Percentiles rank a stretch among this genome's conserved stretches.
Evolutionary conservation across 1,284 basidiomycete genomes (phyloP).

Genomic region (Ustilago tritici): DNA sequence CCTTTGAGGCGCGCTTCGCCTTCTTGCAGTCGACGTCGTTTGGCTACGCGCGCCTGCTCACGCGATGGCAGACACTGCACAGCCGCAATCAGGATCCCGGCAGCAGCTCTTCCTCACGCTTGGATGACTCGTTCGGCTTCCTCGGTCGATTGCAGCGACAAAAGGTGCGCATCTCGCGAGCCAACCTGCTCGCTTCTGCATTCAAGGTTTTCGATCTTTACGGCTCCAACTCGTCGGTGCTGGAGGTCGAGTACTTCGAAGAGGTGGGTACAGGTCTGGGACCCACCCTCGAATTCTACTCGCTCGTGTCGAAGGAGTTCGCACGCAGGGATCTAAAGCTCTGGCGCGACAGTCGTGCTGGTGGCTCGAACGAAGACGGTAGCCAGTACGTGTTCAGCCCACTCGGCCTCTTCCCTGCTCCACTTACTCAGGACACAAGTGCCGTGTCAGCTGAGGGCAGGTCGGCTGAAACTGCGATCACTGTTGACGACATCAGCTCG

Average conservation of each 20-base stretch:
- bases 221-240: slow-evolving; percentile 85
- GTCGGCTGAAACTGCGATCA: background rate
- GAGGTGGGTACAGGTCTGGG: slow-evolving; percentile 98
- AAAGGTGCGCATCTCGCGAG: slow-evolving; percentile 95
- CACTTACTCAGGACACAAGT: slow-evolving; percentile 67
- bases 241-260: slow-evolving; percentile 99
- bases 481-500: slow-evolving; percentile 1
- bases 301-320: slow-evolving; percentile 91
- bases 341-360: slow-evolving; percentile 83
- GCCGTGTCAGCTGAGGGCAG: slow-evolving; percentile 9
- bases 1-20: slow-evolving; percentile 94
- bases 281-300: slow-evolving; percentile 98
- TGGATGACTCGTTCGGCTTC: slow-evolving; percentile 88
- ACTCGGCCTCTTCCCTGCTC: slow-evolving; percentile 87
- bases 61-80: slow-evolving; percentile 83
- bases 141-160: slow-evolving; percentile 91
- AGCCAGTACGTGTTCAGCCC: slow-evolving; percentile 73
- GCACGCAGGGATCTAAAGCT: slow-evolving; percentile 86
- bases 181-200: slow-evolving; percentile 94
- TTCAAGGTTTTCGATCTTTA: slow-evolving; percentile 98
- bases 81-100: slow-evolving; percentile 72
- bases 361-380: slow-evolving; percentile 66
- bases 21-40: slow-evolving; percentile 98
- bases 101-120: slow-evolving; percentile 43
- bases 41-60: slow-evolving; percentile 92